Percentiles rank a stretch among this genome's conserved stretches.
These are phyloP conservation scores for Insectozyma bohioensis DNA, from an alignment of 1,139 yeast species.

Conservation along the genomic window DNA sequence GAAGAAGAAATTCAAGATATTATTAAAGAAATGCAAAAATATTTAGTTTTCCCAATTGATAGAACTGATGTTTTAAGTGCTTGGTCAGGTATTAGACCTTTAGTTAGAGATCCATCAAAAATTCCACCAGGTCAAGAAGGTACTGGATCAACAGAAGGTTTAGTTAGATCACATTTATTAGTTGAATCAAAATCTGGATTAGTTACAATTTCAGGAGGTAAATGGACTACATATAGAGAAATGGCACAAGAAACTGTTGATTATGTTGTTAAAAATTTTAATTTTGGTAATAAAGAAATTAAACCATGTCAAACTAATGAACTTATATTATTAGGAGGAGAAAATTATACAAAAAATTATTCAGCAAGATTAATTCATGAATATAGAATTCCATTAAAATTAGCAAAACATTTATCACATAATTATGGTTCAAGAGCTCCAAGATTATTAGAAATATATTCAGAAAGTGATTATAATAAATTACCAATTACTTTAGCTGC, in stretches of 20 bases:
- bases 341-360: conserved; percentile 61
- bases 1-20: conserved; percentile 92
- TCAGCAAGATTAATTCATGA: conserved; percentile 81
- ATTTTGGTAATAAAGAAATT: conserved; percentile 35
- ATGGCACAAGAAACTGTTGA: conserved; percentile 96
- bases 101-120: conserved; percentile 81
- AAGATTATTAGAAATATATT: conserved; percentile 66
- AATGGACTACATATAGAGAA: conserved; percentile 97
- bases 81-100: conserved; percentile 96
- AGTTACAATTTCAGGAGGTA: conserved; percentile 93
- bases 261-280: conserved; percentile 58
- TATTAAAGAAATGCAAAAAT: conserved; percentile 82
- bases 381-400: conserved; percentile 68
- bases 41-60: conserved; percentile 83
- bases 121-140: conserved; percentile 48
- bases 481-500: conserved; percentile 64
- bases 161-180: conserved; percentile 87
- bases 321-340: conserved; percentile 74
- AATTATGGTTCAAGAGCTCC: conserved; percentile 93
- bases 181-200: conserved; percentile 67
- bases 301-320: conserved; percentile 66
- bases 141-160: conserved; percentile 65
- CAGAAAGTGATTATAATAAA: conserved; percentile 51
- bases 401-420: conserved; percentile 80
- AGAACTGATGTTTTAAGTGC: conserved; percentile 92